Evolutionary conservation across 2,329 filamentous ascomycete species (phyloP), one percentile per base, ranked within the genome.

Genomic region (Blastomyces silverae): DNA sequence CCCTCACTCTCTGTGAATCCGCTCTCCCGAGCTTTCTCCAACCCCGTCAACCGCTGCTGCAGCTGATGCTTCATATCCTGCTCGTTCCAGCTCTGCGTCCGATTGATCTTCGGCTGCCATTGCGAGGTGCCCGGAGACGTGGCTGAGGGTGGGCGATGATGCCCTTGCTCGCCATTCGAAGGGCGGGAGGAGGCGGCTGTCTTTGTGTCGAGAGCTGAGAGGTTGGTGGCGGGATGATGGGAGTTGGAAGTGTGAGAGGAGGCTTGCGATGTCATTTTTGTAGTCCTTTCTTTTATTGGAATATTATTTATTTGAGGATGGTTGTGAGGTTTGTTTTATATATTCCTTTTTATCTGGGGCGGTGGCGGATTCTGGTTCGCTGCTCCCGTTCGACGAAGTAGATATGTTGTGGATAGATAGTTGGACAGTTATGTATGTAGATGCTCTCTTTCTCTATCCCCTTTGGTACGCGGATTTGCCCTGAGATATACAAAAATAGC

Each of bases 1-100:
- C n/a, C n/a, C n/a, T 81, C 78, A 8, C 83, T 82, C 66, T 86
- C 80, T 0, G 86, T 85, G 64, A 88, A 89, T 0, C 86, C 86
- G 0, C 73, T 80, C 73, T 77, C 78, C 63, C 80, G 77, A 58
- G 84, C 81, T 70, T 82, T 71, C 67, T 60, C 58, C 56, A 69
- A 53, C 44, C 67, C 65, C 44, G 74, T 66, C 64, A 75, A 63
- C 66, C 70, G 78, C 46, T 79, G 76, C 69, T 85, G 80, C 5
- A 77, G 77, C 58, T 84, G 63, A 71, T 85, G 83, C 73, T 89
- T 87, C 61, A 85, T 81, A 74, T 89, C 87, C 68, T 78, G 69
- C 56, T 71, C 66, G 64, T 70, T 76, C 75, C 75, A 78, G 65
- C 74, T 77, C 64, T 74, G 74, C 20, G 69, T 69, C 22, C 73